Base-by-base conservation (phyloP, 192 early-diverging fungal species). In the Chytriomyces confervae region DNA sequence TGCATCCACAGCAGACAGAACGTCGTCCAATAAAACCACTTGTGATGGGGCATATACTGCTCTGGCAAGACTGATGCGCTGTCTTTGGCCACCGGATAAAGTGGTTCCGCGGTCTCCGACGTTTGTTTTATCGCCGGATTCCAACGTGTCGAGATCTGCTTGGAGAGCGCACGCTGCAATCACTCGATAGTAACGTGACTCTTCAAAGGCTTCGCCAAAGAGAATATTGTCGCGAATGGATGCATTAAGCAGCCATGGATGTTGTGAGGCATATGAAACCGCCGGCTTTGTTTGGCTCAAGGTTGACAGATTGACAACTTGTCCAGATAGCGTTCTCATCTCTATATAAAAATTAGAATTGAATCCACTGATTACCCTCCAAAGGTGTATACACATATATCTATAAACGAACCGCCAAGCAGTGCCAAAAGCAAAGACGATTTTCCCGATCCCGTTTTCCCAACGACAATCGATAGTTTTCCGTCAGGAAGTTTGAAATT, bases 1-100 rank as follows among this genome's bases (percentile, higher is more conserved):
- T 3, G 94, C 90, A 80, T 98, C 96, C 0, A 97, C 95, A 10
- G 96, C 96, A 23, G 92, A 93, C 18, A 96, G 85, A 9, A 89
- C 88, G 67, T 96, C 95, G 70, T 96, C 95, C 57, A 95, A 71
- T 7, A 96, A 67, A 53, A 93, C 76, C 0, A 94, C 90, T 57
- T 89, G 85, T 3, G 87, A 83, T 9, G 88, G 81, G 2, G 87
- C 83, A 66, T 94, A 96, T 0, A 91, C 89, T 2, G 93, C 92
- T 18, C 95, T 82, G 0, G 94, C 94, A 61, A 76, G 74, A 50
- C 63, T 20, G 5, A 76, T 66, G 2, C 77, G 51, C 62, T 72
- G 61, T 16, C 81, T 83, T 49, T 84, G 83, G 8, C 83, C 83
- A 47, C 84, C 69, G 36, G 76, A 80, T 44, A 84, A 46, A 18